Percentiles rank a stretch among this genome's conserved stretches.
Evolutionary conservation across 495 filamentous ascomycete genomes (phyloP).

Genomic region (Coniosporium apollinis): DNA sequence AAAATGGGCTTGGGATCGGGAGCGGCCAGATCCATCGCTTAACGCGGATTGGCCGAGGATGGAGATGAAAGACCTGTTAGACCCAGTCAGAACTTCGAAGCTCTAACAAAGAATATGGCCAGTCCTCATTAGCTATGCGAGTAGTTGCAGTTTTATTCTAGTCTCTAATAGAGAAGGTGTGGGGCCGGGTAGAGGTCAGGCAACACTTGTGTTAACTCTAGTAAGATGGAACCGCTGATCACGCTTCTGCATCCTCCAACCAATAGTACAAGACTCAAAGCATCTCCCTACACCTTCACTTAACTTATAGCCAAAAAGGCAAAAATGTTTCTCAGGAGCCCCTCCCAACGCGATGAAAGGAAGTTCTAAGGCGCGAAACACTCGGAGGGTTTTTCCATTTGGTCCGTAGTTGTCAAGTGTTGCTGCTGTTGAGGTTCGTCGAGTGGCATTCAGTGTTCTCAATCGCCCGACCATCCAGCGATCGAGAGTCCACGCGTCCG

Average conservation of each 20-base stretch:
- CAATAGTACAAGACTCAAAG: background rate
- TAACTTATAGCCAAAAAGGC: background rate
- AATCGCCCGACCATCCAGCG: too few relatives aligned
- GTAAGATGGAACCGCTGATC: background rate
- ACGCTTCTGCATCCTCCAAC: too few relatives aligned
- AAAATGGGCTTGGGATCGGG: conserved; percentile 24
- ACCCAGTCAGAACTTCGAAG: background rate
- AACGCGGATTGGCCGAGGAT: conserved; percentile 6
- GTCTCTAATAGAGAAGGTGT: background rate
- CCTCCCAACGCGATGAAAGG: background rate
- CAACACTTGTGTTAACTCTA: background rate
- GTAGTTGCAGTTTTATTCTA: background rate
- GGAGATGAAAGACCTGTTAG: conserved; percentile 6
- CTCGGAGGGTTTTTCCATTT: background rate
- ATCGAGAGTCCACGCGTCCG: too few relatives aligned
- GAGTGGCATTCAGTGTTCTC: background rate
- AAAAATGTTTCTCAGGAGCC: background rate
- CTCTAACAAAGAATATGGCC: background rate
- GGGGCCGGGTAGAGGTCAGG: background rate
- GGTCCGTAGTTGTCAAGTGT: background rate
- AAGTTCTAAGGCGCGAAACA: background rate
- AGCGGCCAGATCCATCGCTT: conserved; percentile 1
- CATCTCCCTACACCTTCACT: background rate
- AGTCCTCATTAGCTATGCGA: background rate
- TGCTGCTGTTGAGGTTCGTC: background rate